Percentiles rank a stretch among this genome's conserved stretches.
phyloP scores from a whole-genome alignment of 352 stramenopile genomes.

The Globisporangium splendens region DNA sequence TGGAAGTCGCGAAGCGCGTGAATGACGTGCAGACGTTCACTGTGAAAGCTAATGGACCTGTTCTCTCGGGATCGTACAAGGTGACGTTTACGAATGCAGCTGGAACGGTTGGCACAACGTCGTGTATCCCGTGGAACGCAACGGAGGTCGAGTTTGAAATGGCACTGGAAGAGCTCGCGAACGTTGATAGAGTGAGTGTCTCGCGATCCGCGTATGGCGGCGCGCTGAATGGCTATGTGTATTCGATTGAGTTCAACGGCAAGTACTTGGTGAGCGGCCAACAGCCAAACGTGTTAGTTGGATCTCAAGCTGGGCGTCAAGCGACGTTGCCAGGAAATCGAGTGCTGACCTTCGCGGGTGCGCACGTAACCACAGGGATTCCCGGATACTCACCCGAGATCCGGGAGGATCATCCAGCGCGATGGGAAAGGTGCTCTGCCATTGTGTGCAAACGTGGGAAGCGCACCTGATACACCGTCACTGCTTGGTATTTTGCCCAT shows the following conservation, averaged over 20 bases:
- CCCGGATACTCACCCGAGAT: conserved; percentile 56
- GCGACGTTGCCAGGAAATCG: conserved; percentile 39
- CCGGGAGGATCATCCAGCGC: conserved; percentile 62
- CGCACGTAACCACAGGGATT: conserved; percentile 34
- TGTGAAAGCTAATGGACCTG: conserved; percentile 47
- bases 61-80: conserved; percentile 51
- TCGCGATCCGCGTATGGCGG: conserved; percentile 41
- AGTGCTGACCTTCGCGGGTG: conserved; percentile 42
- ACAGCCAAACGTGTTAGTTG: conserved; percentile 52
- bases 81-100: conserved; percentile 46
- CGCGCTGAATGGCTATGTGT: conserved; percentile 58
- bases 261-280: conserved; percentile 50
- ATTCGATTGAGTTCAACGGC: conserved; percentile 69
- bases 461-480: conserved; percentile 26
- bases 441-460: conserved; percentile 34
- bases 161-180: conserved; percentile 61
- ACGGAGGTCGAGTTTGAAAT: conserved; percentile 61
- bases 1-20: conserved; percentile 68
- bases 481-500: conserved; percentile 46
- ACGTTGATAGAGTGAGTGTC: conserved; percentile 63
- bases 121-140: conserved; percentile 71
- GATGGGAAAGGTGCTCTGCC: conserved; percentile 51
- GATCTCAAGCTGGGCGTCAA: conserved; percentile 32
- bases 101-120: conserved; percentile 24
- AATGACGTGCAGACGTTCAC: conserved; percentile 72